Evolutionary conservation across 257 asterid genomes (phyloP).

Genomic region (Rubia yunnanensis): DNA sequence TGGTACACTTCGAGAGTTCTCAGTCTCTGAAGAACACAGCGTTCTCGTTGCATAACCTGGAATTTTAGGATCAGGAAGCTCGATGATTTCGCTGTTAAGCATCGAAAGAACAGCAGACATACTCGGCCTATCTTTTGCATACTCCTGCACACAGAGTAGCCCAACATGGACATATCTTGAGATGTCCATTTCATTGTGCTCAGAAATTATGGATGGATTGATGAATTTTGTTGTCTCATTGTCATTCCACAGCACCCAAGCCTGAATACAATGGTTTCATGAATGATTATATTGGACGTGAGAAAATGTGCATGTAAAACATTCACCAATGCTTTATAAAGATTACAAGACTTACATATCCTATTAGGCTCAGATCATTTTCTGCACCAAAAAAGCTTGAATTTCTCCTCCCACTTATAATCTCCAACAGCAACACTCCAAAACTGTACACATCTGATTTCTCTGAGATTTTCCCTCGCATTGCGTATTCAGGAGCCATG

Average conservation of each 20-base stretch:
- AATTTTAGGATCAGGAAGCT: constrained; percentile 6
- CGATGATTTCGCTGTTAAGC: constrained; percentile 20
- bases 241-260: constrained; percentile 1
- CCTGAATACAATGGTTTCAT: background rate
- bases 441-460: constrained; percentile 58
- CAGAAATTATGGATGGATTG: background rate
- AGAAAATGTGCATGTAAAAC: background rate
- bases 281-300: background rate
- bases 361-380: constrained; percentile 1
- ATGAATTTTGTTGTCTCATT: background rate
- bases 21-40: background rate
- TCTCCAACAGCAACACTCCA: constrained; percentile 52
- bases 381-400: background rate
- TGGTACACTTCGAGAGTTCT: background rate
- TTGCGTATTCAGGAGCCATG: constrained; percentile 57
- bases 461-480: constrained; percentile 60
- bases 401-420: constrained; percentile 48
- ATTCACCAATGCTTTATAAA: background rate
- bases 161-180: constrained; percentile 38
- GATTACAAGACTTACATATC: background rate
- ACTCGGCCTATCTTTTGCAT: constrained; percentile 47
- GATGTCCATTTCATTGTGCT: background rate
- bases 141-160: constrained; percentile 55
- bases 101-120: constrained; percentile 36
- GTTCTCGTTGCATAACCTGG: constrained; percentile 1